Conservation (phyloP, 192 early-diverging fungal species). For the Phycomyces blakesleeanus region DNA sequence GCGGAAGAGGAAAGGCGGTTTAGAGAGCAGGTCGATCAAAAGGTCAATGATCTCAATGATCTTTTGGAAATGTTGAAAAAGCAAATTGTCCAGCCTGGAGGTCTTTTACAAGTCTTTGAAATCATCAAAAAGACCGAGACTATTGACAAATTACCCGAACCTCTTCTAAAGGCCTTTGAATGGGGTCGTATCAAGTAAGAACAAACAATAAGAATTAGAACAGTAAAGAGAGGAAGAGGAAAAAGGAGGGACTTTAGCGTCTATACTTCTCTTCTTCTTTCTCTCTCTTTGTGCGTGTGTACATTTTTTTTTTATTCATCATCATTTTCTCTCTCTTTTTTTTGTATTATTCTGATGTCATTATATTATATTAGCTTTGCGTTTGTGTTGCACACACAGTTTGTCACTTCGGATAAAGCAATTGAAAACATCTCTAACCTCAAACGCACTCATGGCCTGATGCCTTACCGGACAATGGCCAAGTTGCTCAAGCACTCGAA, state of each 20-base stretch:
- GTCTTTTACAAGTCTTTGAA: constrained; percentile 28
- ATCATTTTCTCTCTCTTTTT: too few species aligned
- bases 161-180: constrained; percentile 43
- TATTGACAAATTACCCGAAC: constrained; percentile 38
- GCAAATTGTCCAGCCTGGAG: constrained; percentile 41
- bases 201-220: too few species aligned
- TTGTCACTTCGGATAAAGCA: constrained; percentile 49
- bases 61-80: constrained; percentile 46
- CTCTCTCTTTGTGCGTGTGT: too few species aligned
- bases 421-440: constrained; percentile 43
- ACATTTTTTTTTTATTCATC: too few species aligned
- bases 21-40: constrained; percentile 40
- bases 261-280: too few species aligned
- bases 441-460: constrained; percentile 49
- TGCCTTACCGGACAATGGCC: constrained; percentile 51
- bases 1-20: constrained; percentile 42
- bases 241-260: too few species aligned
- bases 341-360: constrained; percentile 3
- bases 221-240: too few species aligned
- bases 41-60: constrained; percentile 42
- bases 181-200: constrained; percentile 54
- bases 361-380: constrained; percentile 46
- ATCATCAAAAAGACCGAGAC: constrained; percentile 30
- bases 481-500: constrained; percentile 51
- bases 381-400: constrained; percentile 48